Base-by-base conservation (phyloP, 495 filamentous ascomycete genomes). In the Rostrohypoxylon terebratum region DNA sequence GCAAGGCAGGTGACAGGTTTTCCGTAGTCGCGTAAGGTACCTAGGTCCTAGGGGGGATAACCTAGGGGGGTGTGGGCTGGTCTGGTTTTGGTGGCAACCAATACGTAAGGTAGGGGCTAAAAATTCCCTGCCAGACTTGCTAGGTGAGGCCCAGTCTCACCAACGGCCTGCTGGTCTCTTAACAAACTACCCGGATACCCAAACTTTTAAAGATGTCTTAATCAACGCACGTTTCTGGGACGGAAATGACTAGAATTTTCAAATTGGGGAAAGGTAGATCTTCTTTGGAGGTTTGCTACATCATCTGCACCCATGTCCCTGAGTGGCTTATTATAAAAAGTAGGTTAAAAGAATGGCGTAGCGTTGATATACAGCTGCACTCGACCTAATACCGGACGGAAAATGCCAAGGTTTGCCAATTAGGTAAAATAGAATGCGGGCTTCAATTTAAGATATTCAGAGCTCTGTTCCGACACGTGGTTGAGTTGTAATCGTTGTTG, bases 91-190 rank as follows among this genome's bases (percentile, higher is more conserved):
- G 75, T 69, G 75, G 61, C 61, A 71, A 67, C 59, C 59, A 47
- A 50, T 47, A 50, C 57, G 18, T 45, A 48, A 55, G 45, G 57
- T 59, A 70, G 70, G 66, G 65, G 71, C 69, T 65, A 75, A 76
- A 73, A 72, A 59, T 59, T 66, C 64, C 69, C 74, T 72, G 63
- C 62, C 70, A 64, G 69, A 69, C 60, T 66, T 75, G 73, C 45
- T 75, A 70, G 38, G 38, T 70, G 60, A 72, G 72, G 63, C 65
- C 75, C 73, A 72, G 73, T 76, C 69, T 74, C 71, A 70, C 71
- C 71, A 68, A 62, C 42, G 61, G 63, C 59, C 66, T 73, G 57
- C 51, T 34, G 59, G 63, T 71, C 73, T 71, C 73, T 77, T 68
- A 72, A 72, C 61, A 69, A 77, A 70, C 63, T 51, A 65, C 58